Evolutionary conservation across 371 early-diverging fungal species (phyloP).

Genomic region (Mucor sp.): DNA sequence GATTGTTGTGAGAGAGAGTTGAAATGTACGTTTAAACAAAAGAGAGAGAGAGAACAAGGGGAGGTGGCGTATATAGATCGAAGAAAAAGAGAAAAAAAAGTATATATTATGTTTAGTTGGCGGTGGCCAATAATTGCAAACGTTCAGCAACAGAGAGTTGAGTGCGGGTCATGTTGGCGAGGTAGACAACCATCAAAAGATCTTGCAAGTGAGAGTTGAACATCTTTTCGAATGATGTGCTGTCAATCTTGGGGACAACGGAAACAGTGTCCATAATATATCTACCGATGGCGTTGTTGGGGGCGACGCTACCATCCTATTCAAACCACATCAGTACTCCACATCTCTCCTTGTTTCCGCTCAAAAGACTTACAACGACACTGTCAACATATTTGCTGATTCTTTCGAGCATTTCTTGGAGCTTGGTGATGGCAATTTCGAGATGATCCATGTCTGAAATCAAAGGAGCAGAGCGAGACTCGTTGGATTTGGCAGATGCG

Average conservation of each 20-base stretch:
- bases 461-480: conserved; percentile 61
- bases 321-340: background rate
- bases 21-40: background rate
- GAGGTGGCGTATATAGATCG: conserved; percentile 1
- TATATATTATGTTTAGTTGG: conserved; percentile 22
- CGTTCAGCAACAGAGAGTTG: conserved; percentile 92
- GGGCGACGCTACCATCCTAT: conserved; percentile 61
- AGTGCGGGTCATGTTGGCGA: conserved; percentile 92
- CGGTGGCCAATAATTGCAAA: conserved; percentile 75
- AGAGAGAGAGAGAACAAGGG: background rate
- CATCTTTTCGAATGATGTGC: conserved; percentile 83
- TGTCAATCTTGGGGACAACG: conserved; percentile 86
- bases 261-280: conserved; percentile 93
- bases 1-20: background rate
- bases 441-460: conserved; percentile 90
- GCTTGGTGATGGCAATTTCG: conserved; percentile 75
- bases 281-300: conserved; percentile 87
- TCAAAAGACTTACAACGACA: conserved; percentile 65
- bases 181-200: conserved; percentile 92
- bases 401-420: conserved; percentile 84
- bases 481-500: conserved; percentile 66
- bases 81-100: background rate
- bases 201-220: conserved; percentile 94
- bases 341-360: background rate
- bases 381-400: conserved; percentile 82